Evolutionary conservation across 2,329 filamentous ascomycete species (phyloP).

Genomic region (Incumbomyces lentus): DNA sequence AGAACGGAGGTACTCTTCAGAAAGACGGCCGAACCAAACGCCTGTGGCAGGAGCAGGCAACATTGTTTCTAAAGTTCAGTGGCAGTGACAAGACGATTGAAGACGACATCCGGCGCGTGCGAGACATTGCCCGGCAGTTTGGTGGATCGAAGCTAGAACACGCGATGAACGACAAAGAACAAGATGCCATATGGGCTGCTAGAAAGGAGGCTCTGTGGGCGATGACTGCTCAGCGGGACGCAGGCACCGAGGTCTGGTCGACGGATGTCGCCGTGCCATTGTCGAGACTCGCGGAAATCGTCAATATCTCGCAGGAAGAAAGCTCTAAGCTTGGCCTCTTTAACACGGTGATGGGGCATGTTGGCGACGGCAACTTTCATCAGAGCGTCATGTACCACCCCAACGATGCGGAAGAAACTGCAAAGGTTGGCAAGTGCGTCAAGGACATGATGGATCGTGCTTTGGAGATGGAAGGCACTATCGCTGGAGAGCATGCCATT

Average conservation of each 20-base stretch:
- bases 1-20: slow-evolving; percentile 53
- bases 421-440: slow-evolving; percentile 69
- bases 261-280: slow-evolving; percentile 80
- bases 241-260: slow-evolving; percentile 65
- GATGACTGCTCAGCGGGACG: slow-evolving; percentile 51
- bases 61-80: slow-evolving; percentile 75
- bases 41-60: slow-evolving; percentile 61
- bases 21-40: slow-evolving; percentile 39
- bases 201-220: slow-evolving; percentile 78
- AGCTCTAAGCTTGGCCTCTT: slow-evolving; percentile 58
- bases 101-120: slow-evolving; percentile 64
- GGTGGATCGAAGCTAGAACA: slow-evolving; percentile 62
- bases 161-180: slow-evolving; percentile 58
- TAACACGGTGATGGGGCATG: slow-evolving; percentile 77
- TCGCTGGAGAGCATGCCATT: slow-evolving; percentile 65
- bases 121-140: slow-evolving; percentile 54
- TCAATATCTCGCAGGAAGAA: slow-evolving; percentile 31
- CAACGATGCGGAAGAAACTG: slow-evolving; percentile 56
- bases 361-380: slow-evolving; percentile 93
- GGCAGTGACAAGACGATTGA: slow-evolving; percentile 59
- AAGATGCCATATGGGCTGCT: slow-evolving; percentile 69
- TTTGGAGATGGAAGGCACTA: slow-evolving; percentile 57
- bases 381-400: slow-evolving; percentile 82
- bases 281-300: slow-evolving; percentile 51
- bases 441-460: slow-evolving; percentile 86